Conservation (phyloP, 202 grass and related monocot genomes). For the Schoenoplectus triqueter region DNA sequence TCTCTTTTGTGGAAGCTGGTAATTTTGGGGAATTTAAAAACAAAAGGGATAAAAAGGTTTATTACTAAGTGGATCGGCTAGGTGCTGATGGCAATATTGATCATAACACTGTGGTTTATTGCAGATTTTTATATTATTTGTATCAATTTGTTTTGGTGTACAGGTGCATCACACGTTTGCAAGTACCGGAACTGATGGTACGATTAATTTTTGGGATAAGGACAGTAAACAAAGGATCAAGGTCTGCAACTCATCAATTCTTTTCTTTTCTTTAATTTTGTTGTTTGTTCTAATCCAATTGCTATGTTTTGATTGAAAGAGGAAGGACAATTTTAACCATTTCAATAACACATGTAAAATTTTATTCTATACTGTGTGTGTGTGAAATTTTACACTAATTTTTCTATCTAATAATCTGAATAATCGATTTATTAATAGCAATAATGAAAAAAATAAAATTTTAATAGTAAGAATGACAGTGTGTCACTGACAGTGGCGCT, state of each 20-base stretch:
- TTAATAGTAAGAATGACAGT: no score
- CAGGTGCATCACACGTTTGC: constrained; percentile 87
- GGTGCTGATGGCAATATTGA: background rate
- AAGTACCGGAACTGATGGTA: constrained; percentile 61
- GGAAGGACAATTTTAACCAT: background rate
- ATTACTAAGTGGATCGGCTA: background rate
- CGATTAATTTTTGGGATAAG: constrained; percentile 90
- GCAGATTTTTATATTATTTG: background rate
- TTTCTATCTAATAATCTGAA: no score
- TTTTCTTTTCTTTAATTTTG: background rate
- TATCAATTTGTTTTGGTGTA: constrained; percentile 10
- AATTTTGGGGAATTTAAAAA: background rate
- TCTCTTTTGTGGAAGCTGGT: constrained; percentile 1
- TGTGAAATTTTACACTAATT: no score
- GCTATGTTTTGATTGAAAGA: constrained; percentile 10
- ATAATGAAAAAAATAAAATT: no score
- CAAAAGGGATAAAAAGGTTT: background rate
- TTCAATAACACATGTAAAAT: background rate
- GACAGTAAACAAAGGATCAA: constrained; percentile 95
- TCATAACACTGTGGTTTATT: background rate
- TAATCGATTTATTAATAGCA: no score
- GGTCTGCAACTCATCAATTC: constrained; percentile 40
- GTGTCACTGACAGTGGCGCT: no score
- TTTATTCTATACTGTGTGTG: background rate
- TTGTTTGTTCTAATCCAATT: background rate